These are phyloP conservation scores for Coemansia sp. DNA, from an alignment of 192 early-diverging fungal species.

Conservation along the genomic window DNA sequence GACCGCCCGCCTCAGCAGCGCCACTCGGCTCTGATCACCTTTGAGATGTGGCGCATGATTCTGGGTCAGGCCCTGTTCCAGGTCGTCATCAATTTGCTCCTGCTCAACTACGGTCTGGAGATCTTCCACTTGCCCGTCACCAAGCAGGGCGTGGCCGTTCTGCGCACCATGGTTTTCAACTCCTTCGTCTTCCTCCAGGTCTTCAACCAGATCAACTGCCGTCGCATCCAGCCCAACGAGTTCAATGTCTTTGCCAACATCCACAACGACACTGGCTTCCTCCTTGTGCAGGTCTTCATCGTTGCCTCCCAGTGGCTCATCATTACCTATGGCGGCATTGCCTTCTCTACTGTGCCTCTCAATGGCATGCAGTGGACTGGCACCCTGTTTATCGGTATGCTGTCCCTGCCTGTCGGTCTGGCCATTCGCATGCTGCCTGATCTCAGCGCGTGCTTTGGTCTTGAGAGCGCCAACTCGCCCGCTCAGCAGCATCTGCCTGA, in stretches of 20 bases:
- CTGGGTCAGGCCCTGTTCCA: conserved; percentile 88
- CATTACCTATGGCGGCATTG: conserved; percentile 82
- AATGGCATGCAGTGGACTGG: conserved; percentile 70
- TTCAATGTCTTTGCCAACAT: conserved; percentile 90
- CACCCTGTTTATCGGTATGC: conserved; percentile 74
- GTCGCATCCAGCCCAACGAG: conserved; percentile 79
- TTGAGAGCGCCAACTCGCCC: conserved; percentile 50
- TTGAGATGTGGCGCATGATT: conserved; percentile 96
- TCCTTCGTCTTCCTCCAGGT: conserved; percentile 89
- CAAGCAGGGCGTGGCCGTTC: conserved; percentile 38
- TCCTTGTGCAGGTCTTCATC: conserved; percentile 71
- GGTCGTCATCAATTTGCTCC: conserved; percentile 71
- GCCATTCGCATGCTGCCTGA: conserved; percentile 81
- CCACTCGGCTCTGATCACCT: conserved; percentile 79
- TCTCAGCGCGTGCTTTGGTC: conserved; percentile 53
- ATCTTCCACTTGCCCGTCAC: conserved; percentile 60
- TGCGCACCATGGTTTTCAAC: conserved; percentile 88
- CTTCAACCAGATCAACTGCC: conserved; percentile 89
- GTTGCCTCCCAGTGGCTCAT: conserved; percentile 78
- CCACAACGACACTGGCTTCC: conserved; percentile 76
- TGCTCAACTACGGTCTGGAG: conserved; percentile 62
- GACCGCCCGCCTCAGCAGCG: conserved; percentile 81
- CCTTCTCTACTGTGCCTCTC: conserved; percentile 80
- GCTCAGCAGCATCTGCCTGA: conserved; percentile 54
- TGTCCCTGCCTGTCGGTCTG: conserved; percentile 79